Conservation (phyloP, 2,329 filamentous ascomycete species). For the Periglandula ipomoeae region DNA sequence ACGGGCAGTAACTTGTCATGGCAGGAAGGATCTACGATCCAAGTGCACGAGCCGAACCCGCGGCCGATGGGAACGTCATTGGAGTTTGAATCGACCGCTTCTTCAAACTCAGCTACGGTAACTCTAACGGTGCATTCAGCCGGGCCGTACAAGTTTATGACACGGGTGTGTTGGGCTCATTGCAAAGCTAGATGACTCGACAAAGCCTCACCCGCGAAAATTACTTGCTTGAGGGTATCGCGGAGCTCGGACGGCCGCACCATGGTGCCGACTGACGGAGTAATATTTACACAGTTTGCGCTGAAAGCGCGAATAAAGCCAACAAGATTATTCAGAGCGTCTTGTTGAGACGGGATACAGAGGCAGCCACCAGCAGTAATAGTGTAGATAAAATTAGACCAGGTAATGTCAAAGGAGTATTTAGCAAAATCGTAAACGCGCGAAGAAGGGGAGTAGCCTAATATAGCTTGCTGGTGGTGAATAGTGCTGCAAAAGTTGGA, state of each 20-base stretch:
- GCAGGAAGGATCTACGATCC: slow-evolving; percentile 17
- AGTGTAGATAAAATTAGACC: slow-evolving; percentile 3
- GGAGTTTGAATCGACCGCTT: background rate
- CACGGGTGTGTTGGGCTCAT: slow-evolving; percentile 8
- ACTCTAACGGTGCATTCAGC: slow-evolving; percentile 11
- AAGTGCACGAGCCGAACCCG: slow-evolving; percentile 9
- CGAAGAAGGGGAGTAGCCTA: slow-evolving; percentile 10
- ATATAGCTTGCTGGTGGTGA: slow-evolving; percentile 9
- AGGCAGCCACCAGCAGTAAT: slow-evolving; percentile 9
- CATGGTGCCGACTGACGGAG: slow-evolving; percentile 13
- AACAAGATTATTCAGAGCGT: slow-evolving; percentile 9
- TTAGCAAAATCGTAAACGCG: slow-evolving; percentile 12
- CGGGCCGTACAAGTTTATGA: slow-evolving; percentile 16
- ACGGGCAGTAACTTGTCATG: slow-evolving; percentile 8
- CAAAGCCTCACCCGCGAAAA: slow-evolving; percentile 12
- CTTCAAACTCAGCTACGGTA: background rate
- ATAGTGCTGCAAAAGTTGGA: slow-evolving; percentile 13
- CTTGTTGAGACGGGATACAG: slow-evolving; percentile 13
- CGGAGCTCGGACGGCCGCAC: slow-evolving; percentile 4
- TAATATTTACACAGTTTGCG: slow-evolving; percentile 12
- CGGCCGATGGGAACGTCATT: background rate
- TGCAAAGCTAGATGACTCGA: slow-evolving; percentile 4
- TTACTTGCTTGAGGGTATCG: slow-evolving; percentile 9
- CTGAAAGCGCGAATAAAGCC: slow-evolving; percentile 8
- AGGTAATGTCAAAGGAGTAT: slow-evolving; percentile 7